A percentile compares a stretch with the other conserved stretches of the same genome.
phyloP scores from a whole-genome alignment of 31 red algal genomes.

The Porphyra umbilicalis region DNA sequence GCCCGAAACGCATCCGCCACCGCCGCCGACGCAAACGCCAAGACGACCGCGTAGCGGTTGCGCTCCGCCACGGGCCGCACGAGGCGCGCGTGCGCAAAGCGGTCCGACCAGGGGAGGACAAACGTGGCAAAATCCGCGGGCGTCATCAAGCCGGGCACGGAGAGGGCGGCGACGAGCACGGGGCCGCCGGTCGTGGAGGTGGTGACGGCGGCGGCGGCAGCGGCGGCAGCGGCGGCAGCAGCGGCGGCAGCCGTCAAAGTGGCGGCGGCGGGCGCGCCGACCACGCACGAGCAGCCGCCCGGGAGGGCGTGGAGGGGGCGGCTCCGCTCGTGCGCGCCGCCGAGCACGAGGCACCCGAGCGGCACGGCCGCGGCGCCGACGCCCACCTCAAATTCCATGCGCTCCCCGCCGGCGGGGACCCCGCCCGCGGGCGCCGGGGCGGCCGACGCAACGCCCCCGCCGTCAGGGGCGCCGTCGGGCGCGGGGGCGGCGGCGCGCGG shows the following conservation, averaged over 20 bases:
- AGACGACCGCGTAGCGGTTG: slow-evolving; percentile 69
- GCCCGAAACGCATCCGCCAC: slow-evolving; percentile 43
- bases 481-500: too few species aligned
- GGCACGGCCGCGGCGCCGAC: background rate
- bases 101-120: slow-evolving; percentile 47
- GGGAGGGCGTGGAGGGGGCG: background rate
- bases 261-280: background rate
- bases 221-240: background rate
- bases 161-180: slow-evolving; percentile 9
- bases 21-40: slow-evolving; percentile 27
- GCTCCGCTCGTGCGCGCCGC: background rate
- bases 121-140: slow-evolving; percentile 73
- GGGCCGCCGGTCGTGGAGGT: background rate
- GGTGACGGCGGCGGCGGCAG: background rate
- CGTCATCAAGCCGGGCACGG: slow-evolving; percentile 38
- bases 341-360: background rate
- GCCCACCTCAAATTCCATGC: background rate
- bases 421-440: too few species aligned
- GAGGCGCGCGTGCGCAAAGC: slow-evolving; percentile 49
- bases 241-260: background rate
- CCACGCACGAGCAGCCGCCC: background rate
- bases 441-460: too few species aligned
- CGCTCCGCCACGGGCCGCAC: slow-evolving; percentile 45
- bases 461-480: too few species aligned
- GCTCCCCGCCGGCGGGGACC: background rate